Conservation (phyloP, 192 early-diverging fungal genomes). For the Coemansia sp. region DNA sequence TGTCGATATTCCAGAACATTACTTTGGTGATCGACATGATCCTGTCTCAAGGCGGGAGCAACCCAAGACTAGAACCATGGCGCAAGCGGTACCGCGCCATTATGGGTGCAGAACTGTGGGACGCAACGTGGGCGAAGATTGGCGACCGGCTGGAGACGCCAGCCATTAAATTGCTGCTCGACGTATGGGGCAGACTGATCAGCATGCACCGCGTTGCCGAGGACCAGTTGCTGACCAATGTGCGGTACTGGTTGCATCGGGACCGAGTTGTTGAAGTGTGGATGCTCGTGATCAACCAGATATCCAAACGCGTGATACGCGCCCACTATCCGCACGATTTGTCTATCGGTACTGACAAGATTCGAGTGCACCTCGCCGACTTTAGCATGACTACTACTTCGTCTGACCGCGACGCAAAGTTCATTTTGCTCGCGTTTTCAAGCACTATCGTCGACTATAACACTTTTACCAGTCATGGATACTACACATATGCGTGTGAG, state of each 20-base stretch:
- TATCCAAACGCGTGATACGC: conserved; percentile 22
- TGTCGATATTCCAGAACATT: conserved; percentile 9
- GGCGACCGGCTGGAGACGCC: conserved; percentile 44
- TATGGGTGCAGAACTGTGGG: conserved; percentile 42
- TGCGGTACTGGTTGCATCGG: conserved; percentile 46
- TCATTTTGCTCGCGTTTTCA: conserved; percentile 17
- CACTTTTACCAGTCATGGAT: conserved; percentile 15
- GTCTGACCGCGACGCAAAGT: conserved; percentile 14
- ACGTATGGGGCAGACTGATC: conserved; percentile 37
- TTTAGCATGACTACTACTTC: conserved; percentile 24
- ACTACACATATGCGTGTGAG: conserved; percentile 21
- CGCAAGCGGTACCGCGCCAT: conserved; percentile 18
- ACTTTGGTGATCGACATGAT: conserved; percentile 42
- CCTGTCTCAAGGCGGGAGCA: conserved; percentile 43
- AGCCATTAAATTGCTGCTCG: conserved; percentile 41
- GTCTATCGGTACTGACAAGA: conserved; percentile 6
- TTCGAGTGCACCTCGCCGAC: conserved; percentile 21
- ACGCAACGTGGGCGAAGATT: conserved; percentile 44
- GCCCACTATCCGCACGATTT: conserved; percentile 30
- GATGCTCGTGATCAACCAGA: conserved; percentile 26
- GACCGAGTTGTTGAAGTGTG: conserved; percentile 31
- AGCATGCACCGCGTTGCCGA: conserved; percentile 5
- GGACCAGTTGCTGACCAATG: conserved; percentile 6
- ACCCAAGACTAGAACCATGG: conserved; percentile 33
- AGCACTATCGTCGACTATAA: conserved; percentile 19